Conservation (phyloP, 768 basidiomycete genomes). For the Porpolomopsis calyptriformis region DNA sequence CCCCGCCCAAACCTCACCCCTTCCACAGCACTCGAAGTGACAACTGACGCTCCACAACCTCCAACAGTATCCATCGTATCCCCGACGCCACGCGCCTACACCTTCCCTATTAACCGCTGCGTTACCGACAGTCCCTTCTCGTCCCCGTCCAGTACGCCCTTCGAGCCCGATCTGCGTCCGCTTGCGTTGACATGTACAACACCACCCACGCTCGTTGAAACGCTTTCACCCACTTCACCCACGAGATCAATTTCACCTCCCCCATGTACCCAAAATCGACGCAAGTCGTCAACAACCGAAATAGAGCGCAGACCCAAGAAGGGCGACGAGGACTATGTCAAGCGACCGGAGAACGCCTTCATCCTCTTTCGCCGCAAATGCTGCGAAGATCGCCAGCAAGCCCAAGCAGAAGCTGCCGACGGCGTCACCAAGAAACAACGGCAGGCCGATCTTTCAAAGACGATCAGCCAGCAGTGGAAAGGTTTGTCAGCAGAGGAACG, state of each 20-base stretch:
- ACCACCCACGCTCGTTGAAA: constrained; percentile 23
- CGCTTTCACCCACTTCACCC: constrained; percentile 35
- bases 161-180: constrained; percentile 59
- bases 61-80: constrained; percentile 52
- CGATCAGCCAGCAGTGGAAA: constrained; percentile 77
- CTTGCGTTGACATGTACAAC: constrained; percentile 31
- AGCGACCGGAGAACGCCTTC: constrained; percentile 77
- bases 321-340: constrained; percentile 77
- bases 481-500: constrained; percentile 53
- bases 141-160: constrained; percentile 59
- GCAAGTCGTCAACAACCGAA: constrained; percentile 33
- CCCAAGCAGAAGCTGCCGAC: constrained; percentile 36
- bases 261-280: constrained; percentile 35
- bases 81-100: constrained; percentile 62
- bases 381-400: constrained; percentile 58
- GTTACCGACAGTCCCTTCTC: constrained; percentile 59
- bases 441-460: constrained; percentile 71
- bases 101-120: constrained; percentile 52
- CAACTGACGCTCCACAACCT: constrained; percentile 48
- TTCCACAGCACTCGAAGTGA: constrained; percentile 60
- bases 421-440: constrained; percentile 58
- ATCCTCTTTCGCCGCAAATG: constrained; percentile 75
- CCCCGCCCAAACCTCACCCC: constrained; percentile 4
- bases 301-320: constrained; percentile 51
- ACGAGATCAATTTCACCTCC: constrained; percentile 27